Base-by-base conservation (phyloP, 2,329 filamentous ascomycete species). In the Hypocrella siamensis region DNA sequence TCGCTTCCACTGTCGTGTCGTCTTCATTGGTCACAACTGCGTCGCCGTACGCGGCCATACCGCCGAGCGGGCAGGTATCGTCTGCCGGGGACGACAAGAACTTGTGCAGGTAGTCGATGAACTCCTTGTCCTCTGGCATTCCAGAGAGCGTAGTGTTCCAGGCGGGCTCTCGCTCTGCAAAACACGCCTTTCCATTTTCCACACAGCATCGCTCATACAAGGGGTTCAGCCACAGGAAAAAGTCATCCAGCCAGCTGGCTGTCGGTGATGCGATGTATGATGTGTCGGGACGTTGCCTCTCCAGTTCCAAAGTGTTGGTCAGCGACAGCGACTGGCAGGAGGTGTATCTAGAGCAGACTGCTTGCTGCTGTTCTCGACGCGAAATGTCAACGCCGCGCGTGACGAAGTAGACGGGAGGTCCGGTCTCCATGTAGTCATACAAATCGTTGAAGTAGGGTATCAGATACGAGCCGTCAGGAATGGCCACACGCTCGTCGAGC, bases 371-470 rank as follows among this genome's bases (percentile, higher is more conserved):
- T 21, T 60, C 48, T 19, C 84, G 69, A 38, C 80, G 58, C 0
- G 88, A 92, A 12, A 77, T 67, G 44, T 96, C 90, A 28, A 90
- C 63, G 30, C 79, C 70, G 15, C 77, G 74, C 3, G 86, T 84
- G 28, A 98, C 84, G 52, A 98, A 98, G 54, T 96, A 98, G 6
- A 98, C 85, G 0, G 90, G 90, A 30, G 90, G 88, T 0, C 90
- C 92, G 12, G 76, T 77, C 38, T 86, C 81, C 44, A 96, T 79
- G 51, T 98, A 98, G 37, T 75, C 75, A 51, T 94, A 93, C 19
- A 98, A 63, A 50, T 98, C 90, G 47, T 96, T 85, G 57, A 98
- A 98, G 54, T 93, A 98, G 8, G 80, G 74, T 39, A 98, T 93
- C 31, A 98, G 63, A 51, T 98, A 98, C 1, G 88, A 96, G 46